These are phyloP conservation scores for Trichosporon inkin DNA, from an alignment of 1,284 basidiomycete genomes.

Conservation along the genomic window DNA sequence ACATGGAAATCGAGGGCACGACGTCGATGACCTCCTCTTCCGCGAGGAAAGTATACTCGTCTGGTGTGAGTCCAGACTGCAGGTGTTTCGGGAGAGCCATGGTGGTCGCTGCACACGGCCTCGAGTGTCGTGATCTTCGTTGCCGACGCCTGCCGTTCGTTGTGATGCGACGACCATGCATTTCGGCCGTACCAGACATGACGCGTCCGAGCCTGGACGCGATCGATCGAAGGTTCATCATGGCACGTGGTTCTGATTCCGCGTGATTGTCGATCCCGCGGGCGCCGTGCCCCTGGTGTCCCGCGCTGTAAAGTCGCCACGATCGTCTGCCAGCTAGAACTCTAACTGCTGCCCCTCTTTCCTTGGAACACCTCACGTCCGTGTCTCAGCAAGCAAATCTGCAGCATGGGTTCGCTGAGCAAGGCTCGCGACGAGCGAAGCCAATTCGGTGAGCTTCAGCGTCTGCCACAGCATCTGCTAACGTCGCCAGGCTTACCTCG, in stretches of 20 bases:
- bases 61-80: constrained; percentile 49
- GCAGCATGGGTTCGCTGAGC: constrained; percentile 4
- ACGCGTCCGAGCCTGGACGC: too few species aligned
- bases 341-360: background rate
- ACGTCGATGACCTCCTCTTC: constrained; percentile 76
- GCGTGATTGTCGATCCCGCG: constrained; percentile 6
- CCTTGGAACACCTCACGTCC: background rate
- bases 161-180: background rate
- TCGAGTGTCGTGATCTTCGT: background rate
- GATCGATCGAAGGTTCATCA: too few species aligned
- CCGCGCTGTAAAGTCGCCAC: constrained; percentile 5
- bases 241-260: constrained; percentile 3
- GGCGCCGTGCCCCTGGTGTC: background rate
- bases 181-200: too few species aligned
- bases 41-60: constrained; percentile 80
- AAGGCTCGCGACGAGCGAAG: background rate
- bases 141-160: background rate
- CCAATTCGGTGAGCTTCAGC: constrained; percentile 24
- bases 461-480: background rate
- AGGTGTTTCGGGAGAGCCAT: constrained; percentile 53
- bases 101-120: constrained; percentile 7
- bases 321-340: background rate
- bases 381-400: background rate
- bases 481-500: constrained; percentile 32
- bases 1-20: constrained; percentile 79